Evolutionary conservation across 345 rosid species (phyloP).

Genomic region (Odontarrhena argentea): DNA sequence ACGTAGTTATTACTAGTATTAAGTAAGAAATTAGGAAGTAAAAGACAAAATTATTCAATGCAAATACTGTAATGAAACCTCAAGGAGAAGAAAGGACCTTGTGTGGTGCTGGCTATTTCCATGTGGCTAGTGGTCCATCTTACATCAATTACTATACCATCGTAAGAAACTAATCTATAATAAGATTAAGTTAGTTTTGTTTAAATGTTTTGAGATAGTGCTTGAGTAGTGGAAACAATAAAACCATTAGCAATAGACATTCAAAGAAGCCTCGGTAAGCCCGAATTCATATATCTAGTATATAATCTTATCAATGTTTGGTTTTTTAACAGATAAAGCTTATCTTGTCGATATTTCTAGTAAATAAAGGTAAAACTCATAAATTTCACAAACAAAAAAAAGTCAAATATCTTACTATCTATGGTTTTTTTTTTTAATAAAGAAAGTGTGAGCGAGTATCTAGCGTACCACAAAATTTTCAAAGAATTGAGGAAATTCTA

Average conservation of each 20-base stretch:
- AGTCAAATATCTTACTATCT: too few species aligned
- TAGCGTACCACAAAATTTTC: too few species aligned
- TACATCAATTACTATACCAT: background rate
- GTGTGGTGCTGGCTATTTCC: conserved; percentile 38
- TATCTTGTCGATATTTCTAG: too few species aligned
- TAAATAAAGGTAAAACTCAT: too few species aligned
- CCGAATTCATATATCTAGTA: background rate
- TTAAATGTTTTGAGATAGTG: conserved; percentile 27
- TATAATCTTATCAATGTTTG: too few species aligned
- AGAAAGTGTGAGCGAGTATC: too few species aligned
- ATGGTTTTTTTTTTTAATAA: too few species aligned
- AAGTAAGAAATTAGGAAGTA: conserved; percentile 30
- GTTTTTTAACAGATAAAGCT: too few species aligned
- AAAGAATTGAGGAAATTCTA: too few species aligned
- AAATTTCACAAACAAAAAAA: too few species aligned
- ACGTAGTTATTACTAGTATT: background rate
- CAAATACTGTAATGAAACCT: conserved; percentile 35
- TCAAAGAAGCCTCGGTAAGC: conserved; percentile 32
- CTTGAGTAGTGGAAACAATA: conserved; percentile 36
- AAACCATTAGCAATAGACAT: conserved; percentile 8
- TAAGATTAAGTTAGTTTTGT: background rate
- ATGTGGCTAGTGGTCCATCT: conserved; percentile 42
- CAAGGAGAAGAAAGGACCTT: conserved; percentile 28
- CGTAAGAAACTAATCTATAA: background rate
- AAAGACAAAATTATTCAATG: conserved; percentile 41